Conservation (phyloP, 495 filamentous ascomycete species). For the Tuber umbilicatum region DNA sequence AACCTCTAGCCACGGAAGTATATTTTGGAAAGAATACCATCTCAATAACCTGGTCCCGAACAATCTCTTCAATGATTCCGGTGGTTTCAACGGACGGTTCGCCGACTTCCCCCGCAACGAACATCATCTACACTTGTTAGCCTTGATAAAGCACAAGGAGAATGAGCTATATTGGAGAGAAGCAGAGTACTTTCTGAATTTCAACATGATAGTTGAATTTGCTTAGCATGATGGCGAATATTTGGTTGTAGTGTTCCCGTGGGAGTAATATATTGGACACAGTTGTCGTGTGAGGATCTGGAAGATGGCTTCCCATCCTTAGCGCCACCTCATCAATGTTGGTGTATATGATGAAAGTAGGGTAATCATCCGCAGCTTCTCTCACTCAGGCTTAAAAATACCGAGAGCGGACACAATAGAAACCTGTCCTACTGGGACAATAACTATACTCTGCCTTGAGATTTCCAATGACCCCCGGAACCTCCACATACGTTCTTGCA, state of each 20-base stretch:
- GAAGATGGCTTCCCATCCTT: background rate
- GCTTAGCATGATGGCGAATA: constrained; percentile 7
- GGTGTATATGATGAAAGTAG: background rate
- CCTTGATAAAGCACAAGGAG: background rate
- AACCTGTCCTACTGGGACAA: background rate
- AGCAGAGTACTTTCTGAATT: constrained; percentile 76
- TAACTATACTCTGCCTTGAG: no score
- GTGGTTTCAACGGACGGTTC: constrained; percentile 86
- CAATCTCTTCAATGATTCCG: constrained; percentile 91
- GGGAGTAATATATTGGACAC: background rate
- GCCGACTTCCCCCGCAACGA: constrained; percentile 94
- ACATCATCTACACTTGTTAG: constrained; percentile 83
- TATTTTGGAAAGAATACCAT: constrained; percentile 53
- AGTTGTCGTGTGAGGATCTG: background rate
- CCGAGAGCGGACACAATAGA: background rate
- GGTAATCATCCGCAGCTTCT: background rate
- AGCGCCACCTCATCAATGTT: background rate
- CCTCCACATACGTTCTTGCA: no score
- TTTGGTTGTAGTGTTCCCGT: background rate
- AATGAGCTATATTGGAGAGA: background rate
- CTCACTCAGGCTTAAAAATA: background rate
- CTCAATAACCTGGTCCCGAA: constrained; percentile 90
- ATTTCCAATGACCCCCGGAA: no score
- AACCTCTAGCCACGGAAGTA: constrained; percentile 21
- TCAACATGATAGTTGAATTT: constrained; percentile 86